phyloP scores from a whole-genome alignment of 306 rosid genomes.

The apple (Malus domestica) region ASM211411v1 NC_041802.1:28952001-28952500 shows the following conservation, averaged over 20 bases:
- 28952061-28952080: not conserved
- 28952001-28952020: not conserved
- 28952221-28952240: not conserved
- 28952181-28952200: not conserved
- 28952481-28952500: not conserved
- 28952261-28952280: not conserved
- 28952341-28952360: not conserved
- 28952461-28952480: constrained; percentile 16
- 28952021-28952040: not conserved
- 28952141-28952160: not conserved
- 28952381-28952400: not conserved
- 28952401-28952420: constrained; percentile 20
- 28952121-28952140: not conserved
- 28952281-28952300: not conserved
- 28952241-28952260: not conserved
- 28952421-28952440: constrained; percentile 20
- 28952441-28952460: constrained; percentile 14
- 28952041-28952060: not conserved
- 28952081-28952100: not conserved
- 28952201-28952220: not conserved
- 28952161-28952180: not conserved
- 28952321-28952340: not conserved
- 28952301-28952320: not conserved
- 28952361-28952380: not conserved
- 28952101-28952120: not conserved